Evolutionary conservation across 2,329 filamentous ascomycete genomes (phyloP).

Genomic region (Lecanicillium sp.): DNA sequence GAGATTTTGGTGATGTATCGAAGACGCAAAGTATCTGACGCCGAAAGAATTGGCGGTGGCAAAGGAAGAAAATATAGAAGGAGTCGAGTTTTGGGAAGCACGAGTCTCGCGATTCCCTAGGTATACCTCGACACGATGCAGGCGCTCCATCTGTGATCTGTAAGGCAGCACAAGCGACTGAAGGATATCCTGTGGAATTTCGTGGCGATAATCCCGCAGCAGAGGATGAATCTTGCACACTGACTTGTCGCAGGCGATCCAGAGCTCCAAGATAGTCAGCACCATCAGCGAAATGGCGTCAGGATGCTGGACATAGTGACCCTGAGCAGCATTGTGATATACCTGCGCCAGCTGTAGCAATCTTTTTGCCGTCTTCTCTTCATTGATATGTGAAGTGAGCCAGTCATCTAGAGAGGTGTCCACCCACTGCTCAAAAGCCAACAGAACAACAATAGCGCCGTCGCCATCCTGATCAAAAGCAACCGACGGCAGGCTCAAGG

Average conservation of each 20-base stretch:
- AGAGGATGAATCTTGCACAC: slow-evolving; percentile 32
- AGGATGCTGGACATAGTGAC: slow-evolving; percentile 34
- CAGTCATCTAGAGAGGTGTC: slow-evolving; percentile 31
- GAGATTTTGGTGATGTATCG: background rate
- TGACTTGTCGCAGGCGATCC: slow-evolving; percentile 49
- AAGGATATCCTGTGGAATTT: slow-evolving; percentile 33
- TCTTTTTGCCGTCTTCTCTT: slow-evolving; percentile 20
- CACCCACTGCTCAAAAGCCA: slow-evolving; percentile 45
- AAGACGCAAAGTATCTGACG: background rate
- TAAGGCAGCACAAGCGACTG: slow-evolving; percentile 39
- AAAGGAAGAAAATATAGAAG: background rate
- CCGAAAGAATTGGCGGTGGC: background rate
- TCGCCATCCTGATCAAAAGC: background rate
- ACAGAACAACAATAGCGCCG: slow-evolving; percentile 20
- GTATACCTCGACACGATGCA: slow-evolving; percentile 41
- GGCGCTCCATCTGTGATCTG: slow-evolving; percentile 37
- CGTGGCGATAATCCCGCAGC: slow-evolving; percentile 41
- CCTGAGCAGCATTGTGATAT: slow-evolving; percentile 27
- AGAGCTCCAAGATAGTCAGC: slow-evolving; percentile 50
- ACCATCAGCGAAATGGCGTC: slow-evolving; percentile 46
- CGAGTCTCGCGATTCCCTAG: slow-evolving; percentile 20
- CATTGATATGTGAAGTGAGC: slow-evolving; percentile 22
- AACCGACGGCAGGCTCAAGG: background rate
- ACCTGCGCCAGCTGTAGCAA: slow-evolving; percentile 24
- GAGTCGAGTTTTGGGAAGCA: background rate